These are phyloP conservation scores for Fraxinus baroniana DNA, from an alignment of 305 asterid genomes.

Conservation along the genomic window DNA sequence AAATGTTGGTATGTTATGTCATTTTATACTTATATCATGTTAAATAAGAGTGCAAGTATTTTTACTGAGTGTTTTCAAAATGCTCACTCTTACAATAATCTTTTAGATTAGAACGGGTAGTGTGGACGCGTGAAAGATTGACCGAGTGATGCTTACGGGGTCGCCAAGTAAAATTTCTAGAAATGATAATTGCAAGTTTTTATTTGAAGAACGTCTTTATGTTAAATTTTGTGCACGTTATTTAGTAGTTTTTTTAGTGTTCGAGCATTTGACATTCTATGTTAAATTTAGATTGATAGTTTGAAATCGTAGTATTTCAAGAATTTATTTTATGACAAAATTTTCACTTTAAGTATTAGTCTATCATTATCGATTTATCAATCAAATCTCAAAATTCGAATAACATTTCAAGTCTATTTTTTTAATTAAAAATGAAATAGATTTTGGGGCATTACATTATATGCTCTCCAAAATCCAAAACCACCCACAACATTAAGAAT, in stretches of 20 bases:
- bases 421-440: not conserved
- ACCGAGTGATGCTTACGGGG: not conserved
- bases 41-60: too few relatives aligned
- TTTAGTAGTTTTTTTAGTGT: not conserved
- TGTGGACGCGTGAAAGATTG: not conserved
- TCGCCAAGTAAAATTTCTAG: not conserved
- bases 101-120: not conserved
- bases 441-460: not conserved
- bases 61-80: too few relatives aligned
- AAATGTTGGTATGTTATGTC: not conserved
- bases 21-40: too few relatives aligned
- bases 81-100: not conserved
- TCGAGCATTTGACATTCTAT: not conserved
- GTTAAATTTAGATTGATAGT: not conserved
- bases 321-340: too few relatives aligned
- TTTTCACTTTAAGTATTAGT: not conserved
- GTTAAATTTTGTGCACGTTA: not conserved
- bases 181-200: not conserved
- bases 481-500: not conserved
- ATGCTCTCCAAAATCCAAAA: not conserved
- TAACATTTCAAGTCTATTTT: not conserved
- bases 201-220: too few relatives aligned
- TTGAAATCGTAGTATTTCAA: not conserved
- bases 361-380: not conserved
- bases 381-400: not conserved